Evolutionary conservation across 1,139 yeast genomes (phyloP).

Genomic region (Lodderomyces oxycetoniae): DNA sequence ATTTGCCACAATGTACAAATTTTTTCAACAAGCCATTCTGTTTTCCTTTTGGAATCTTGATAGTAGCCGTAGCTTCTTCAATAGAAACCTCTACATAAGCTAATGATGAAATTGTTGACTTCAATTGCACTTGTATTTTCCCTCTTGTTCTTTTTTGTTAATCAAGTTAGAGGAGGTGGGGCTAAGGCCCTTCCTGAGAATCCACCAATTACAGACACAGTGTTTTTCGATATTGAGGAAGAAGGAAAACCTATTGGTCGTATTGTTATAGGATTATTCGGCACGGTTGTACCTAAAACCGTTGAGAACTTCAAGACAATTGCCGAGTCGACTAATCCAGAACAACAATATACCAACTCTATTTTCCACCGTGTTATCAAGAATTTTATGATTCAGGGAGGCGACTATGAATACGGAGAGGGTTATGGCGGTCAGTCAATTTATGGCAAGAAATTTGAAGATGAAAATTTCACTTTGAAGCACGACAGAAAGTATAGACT

Average conservation of each 20-base stretch:
- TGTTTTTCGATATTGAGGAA: conserved; percentile 80
- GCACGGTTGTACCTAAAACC: conserved; percentile 59
- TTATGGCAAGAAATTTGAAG: conserved; percentile 53
- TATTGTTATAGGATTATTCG: conserved; percentile 65
- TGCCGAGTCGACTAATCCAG: conserved; percentile 57
- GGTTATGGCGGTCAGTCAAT: conserved; percentile 61
- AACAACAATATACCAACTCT: conserved; percentile 46
- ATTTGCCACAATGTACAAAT: too few relatives aligned
- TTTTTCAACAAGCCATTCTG: too few relatives aligned
- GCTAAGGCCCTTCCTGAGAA: conserved; percentile 35
- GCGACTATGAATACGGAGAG: conserved; percentile 55
- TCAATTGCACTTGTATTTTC: conserved; percentile 16
- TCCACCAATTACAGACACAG: conserved; percentile 67
- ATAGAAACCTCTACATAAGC: neutral
- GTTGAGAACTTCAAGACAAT: conserved; percentile 56
- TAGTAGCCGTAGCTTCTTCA: too few relatives aligned
- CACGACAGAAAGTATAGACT: conserved; percentile 56
- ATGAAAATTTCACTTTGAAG: conserved; percentile 53
- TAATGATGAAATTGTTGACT: conserved; percentile 27
- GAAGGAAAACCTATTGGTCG: conserved; percentile 72
- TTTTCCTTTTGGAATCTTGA: too few relatives aligned
- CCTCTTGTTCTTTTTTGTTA: conserved; percentile 20
- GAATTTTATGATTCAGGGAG: conserved; percentile 59
- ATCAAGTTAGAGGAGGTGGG: conserved; percentile 12
- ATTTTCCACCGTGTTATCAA: conserved; percentile 57